A percentile compares a stretch with the other conserved stretches of the same genome.
phyloP scores from a whole-genome alignment of 106 monocot species.

The Dendrobium officinale region DNA sequence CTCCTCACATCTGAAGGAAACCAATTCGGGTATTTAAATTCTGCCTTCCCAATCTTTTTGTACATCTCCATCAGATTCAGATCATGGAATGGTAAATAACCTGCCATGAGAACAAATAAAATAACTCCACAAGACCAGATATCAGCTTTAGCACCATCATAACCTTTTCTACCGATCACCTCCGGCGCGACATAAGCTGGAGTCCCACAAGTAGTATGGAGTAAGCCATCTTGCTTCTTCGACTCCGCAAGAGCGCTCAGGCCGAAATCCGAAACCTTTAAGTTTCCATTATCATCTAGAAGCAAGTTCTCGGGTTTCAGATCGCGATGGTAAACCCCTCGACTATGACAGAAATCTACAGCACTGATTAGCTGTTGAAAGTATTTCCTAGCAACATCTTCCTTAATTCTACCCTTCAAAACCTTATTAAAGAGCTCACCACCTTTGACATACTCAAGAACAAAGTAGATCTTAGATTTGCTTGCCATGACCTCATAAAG shows the following conservation, averaged over 20 bases:
- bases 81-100: slow-evolving; percentile 45
- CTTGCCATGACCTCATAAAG: slow-evolving; percentile 55
- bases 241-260: slow-evolving; percentile 29
- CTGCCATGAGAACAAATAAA: slow-evolving; percentile 22
- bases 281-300: slow-evolving; percentile 35
- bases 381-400: slow-evolving; percentile 32
- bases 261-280: slow-evolving; percentile 53
- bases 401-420: slow-evolving; percentile 28
- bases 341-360: slow-evolving; percentile 38
- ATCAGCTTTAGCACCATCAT: slow-evolving; percentile 48
- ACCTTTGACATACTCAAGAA: slow-evolving; percentile 31
- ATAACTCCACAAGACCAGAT: slow-evolving; percentile 40
- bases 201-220: slow-evolving; percentile 47
- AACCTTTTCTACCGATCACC: slow-evolving; percentile 31
- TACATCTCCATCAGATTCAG: slow-evolving; percentile 42
- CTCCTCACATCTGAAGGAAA: slow-evolving; percentile 28
- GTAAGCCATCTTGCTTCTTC: slow-evolving; percentile 25
- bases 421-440: slow-evolving; percentile 39
- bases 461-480: slow-evolving; percentile 41
- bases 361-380: slow-evolving; percentile 43
- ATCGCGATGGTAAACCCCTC: slow-evolving; percentile 52
- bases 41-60: slow-evolving; percentile 37
- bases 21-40: slow-evolving; percentile 41
- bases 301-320: slow-evolving; percentile 48
- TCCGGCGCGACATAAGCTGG: slow-evolving; percentile 58